A percentile compares a stretch with the other conserved stretches of the same genome.
phyloP scores from a whole-genome alignment of 2,329 filamentous ascomycete genomes.

The Arthroderma sp. region DNA sequence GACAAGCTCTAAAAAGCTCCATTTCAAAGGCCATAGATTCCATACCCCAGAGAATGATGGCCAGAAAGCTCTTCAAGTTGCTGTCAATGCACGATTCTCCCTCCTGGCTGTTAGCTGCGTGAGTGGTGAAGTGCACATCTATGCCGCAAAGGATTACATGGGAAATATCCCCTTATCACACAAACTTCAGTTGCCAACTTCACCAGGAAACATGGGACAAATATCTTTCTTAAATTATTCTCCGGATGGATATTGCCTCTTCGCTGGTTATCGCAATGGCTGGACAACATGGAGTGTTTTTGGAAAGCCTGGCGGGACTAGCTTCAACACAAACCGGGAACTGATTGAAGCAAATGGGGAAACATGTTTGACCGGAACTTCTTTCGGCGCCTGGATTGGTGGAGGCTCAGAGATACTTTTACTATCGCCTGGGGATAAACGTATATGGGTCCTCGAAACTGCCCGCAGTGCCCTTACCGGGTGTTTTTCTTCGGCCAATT shows the following conservation, averaged over 20 bases:
- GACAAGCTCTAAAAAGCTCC: conserved; percentile 42
- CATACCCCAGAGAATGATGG: conserved; percentile 53
- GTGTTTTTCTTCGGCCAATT: conserved; percentile 81
- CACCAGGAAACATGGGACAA: conserved; percentile 52
- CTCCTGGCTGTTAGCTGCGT: conserved; percentile 74
- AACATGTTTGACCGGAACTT: conserved; percentile 69
- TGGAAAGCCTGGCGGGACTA: conserved; percentile 75
- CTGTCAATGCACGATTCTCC: conserved; percentile 91
- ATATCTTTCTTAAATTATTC: conserved; percentile 73
- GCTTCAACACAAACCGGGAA: conserved; percentile 57
- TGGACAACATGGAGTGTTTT: conserved; percentile 98
- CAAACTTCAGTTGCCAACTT: conserved; percentile 56
- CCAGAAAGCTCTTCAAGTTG: conserved; percentile 55
- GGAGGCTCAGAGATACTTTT: conserved; percentile 78
- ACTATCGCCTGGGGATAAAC: conserved; percentile 55
- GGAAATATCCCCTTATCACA: conserved; percentile 87
- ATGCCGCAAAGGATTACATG: conserved; percentile 81
- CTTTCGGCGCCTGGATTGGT: conserved; percentile 71
- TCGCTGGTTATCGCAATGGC: conserved; percentile 80
- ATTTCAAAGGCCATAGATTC: conserved; percentile 87
- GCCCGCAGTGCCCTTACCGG: conserved; percentile 85
- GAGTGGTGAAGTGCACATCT: conserved; percentile 73
- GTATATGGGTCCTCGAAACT: conserved; percentile 80
- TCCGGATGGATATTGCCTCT: conserved; percentile 89
- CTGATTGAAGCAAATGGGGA: conserved; percentile 59